phyloP scores from a whole-genome alignment of 345 rosid genomes.

The Turnera subulata region DNA sequence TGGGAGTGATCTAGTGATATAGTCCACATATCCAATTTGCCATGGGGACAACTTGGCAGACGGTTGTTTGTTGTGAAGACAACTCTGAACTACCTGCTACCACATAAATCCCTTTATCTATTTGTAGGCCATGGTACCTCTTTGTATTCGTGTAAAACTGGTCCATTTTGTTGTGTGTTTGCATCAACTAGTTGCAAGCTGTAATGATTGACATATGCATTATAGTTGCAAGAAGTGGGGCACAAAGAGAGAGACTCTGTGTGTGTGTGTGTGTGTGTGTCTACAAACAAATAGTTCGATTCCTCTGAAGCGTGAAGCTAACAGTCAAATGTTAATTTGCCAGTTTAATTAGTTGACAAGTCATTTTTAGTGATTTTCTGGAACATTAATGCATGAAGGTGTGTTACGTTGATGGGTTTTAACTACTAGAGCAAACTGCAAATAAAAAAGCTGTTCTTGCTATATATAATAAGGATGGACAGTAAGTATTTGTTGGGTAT shows the following conservation, averaged over 20 bases:
- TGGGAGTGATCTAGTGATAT: slow-evolving; percentile 34
- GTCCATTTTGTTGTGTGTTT: background rate
- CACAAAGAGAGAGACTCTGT: background rate
- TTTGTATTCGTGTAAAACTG: background rate
- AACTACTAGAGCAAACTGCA: too few species aligned
- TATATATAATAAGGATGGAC: too few species aligned
- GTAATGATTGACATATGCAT: slow-evolving; percentile 1
- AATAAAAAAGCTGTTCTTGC: too few species aligned
- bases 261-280: too few species aligned
- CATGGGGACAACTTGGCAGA: slow-evolving; percentile 29
- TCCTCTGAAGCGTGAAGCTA: too few species aligned
- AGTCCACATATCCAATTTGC: slow-evolving; percentile 37
- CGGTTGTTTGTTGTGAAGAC: slow-evolving; percentile 25
- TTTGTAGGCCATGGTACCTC: slow-evolving; percentile 15
- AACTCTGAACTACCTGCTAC: slow-evolving; percentile 15
- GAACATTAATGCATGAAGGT: too few species aligned
- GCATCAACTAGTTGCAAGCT: background rate
- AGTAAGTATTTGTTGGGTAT: too few species aligned
- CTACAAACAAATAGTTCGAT: too few species aligned
- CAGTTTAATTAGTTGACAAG: too few species aligned
- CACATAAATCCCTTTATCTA: slow-evolving; percentile 18
- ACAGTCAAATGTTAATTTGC: too few species aligned
- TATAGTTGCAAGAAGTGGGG: background rate
- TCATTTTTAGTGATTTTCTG: too few species aligned
- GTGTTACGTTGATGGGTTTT: too few species aligned